Percentiles rank a stretch among this genome's conserved stretches.
These are phyloP conservation scores for Hericium rajendrae DNA, from an alignment of 768 basidiomycete genomes.

Conservation along the genomic window DNA sequence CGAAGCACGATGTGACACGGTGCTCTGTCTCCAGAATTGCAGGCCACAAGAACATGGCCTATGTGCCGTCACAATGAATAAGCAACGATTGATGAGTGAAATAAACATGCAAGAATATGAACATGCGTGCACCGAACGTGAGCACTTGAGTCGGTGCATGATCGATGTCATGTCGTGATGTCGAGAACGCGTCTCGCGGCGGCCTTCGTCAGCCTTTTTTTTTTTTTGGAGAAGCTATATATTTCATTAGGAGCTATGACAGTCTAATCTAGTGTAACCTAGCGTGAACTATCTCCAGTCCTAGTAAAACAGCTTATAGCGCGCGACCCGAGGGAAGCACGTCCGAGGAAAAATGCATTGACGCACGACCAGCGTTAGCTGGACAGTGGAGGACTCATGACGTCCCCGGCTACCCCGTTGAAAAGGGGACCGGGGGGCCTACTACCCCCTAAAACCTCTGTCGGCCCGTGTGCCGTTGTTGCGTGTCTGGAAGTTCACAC, in stretches of 20 bases:
- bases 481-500: background rate
- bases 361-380: background rate
- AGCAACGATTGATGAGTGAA: no score
- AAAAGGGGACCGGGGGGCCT: background rate
- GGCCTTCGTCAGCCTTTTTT: background rate
- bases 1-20: no score
- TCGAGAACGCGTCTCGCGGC: no score
- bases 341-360: conserved; percentile 4
- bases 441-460: conserved; percentile 6
- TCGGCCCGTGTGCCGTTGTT: background rate
- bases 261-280: background rate
- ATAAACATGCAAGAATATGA: no score
- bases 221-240: background rate
- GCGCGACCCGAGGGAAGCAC: background rate
- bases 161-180: no score
- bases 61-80: no score
- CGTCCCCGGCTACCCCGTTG: background rate
- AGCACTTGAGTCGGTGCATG: no score
- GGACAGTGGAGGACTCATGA: conserved; percentile 1
- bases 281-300: background rate
- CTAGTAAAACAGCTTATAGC: background rate
- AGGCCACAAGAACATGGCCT: no score
- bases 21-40: no score
- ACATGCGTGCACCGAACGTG: no score
- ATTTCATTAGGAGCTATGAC: background rate